Percentiles rank a stretch among this genome's conserved stretches.
Evolutionary conservation across 2,329 filamentous ascomycete genomes (phyloP).

Genomic region (Fusarium equiseti): DNA sequence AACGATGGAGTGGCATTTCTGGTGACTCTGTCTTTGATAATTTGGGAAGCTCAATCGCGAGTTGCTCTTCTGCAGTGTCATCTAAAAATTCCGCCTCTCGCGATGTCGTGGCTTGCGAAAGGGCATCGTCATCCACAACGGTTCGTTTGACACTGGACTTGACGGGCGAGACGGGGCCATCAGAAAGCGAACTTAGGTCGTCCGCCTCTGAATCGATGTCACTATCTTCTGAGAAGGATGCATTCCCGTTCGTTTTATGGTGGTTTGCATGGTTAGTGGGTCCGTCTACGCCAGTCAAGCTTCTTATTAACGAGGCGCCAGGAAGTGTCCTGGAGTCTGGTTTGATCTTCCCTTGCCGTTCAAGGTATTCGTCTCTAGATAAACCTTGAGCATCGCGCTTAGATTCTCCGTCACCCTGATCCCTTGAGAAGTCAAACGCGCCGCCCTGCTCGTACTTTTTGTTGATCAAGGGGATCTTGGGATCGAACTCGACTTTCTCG

Average conservation of each 20-base stretch:
- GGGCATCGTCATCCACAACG: conserved; percentile 67
- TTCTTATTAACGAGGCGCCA: conserved; percentile 45
- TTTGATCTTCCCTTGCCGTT: conserved; percentile 59
- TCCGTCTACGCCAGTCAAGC: conserved; percentile 46
- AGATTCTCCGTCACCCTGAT: conserved; percentile 48
- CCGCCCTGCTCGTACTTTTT: conserved; percentile 71
- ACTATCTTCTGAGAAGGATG: conserved; percentile 61
- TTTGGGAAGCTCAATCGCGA: conserved; percentile 63
- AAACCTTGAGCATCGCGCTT: conserved; percentile 52
- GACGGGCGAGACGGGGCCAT: conserved; percentile 62
- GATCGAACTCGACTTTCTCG: conserved; percentile 66
- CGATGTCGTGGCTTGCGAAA: conserved; percentile 64
- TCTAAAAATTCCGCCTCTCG: conserved; percentile 62
- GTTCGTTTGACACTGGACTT: conserved; percentile 61
- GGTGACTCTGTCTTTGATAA: conserved; percentile 61
- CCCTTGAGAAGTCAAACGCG: conserved; percentile 61
- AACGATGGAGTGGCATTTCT: conserved; percentile 64
- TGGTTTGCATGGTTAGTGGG: conserved; percentile 51
- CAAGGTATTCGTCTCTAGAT: conserved; percentile 62
- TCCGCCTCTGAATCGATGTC: conserved; percentile 69
- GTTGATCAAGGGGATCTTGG: conserved; percentile 64
- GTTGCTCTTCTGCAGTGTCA: conserved; percentile 58
- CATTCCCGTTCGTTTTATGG: conserved; percentile 52
- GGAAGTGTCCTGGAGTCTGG: conserved; percentile 50
- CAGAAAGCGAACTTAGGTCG: conserved; percentile 63